Evolutionary conservation across 78 protist species (phyloP), one percentile per base, ranked within the genome.

Genomic region (Speleostelium caveatum): DNA sequence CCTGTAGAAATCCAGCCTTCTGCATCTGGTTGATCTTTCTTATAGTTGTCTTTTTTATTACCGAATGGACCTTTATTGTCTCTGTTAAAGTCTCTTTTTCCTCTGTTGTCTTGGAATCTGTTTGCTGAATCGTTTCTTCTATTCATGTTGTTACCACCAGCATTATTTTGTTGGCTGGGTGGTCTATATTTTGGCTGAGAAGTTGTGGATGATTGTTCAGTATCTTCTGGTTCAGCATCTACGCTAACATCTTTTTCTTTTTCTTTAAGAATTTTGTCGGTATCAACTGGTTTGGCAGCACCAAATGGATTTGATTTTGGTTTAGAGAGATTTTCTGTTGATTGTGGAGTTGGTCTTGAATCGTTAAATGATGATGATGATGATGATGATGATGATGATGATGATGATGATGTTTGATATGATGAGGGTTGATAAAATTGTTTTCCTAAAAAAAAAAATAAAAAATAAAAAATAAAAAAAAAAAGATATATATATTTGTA

Each of bases 261-360:
- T 6, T 71, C 76, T 28, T 32, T 42, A 10, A 32, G 28, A 49
- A 71, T 51, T 51, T 49, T 71, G 36, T 71, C 79, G 2, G 39
- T 73, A 36, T 73, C 79, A 6, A 73, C 79, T 49, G 79, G 79
- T 21, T 17, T 19, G 4, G 79, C 79, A 5, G 14, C 16, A 32
- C 79, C 79, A 28, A 73, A 73, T 73, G 79, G 79, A 35, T 56
- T 73, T 4, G 72, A 12, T n/a, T 65, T 65, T 65, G 53, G 53
- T 45, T 45, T 45, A 10, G 6, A 14, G 6, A 14, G 53, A 45
- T 45, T 14, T 45, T 45, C 53, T 10, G 6, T 6, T 45, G 53
- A 10, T 6, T 45, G 6, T 45, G 10, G 6, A 14, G 53, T 6
- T 45, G 6, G 53, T 45, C 53, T 45, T 45, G 53, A 10, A 14